Evolutionary conservation across 768 basidiomycete genomes (phyloP).

Genomic region (Tylopilus vinaceipallidus): DNA sequence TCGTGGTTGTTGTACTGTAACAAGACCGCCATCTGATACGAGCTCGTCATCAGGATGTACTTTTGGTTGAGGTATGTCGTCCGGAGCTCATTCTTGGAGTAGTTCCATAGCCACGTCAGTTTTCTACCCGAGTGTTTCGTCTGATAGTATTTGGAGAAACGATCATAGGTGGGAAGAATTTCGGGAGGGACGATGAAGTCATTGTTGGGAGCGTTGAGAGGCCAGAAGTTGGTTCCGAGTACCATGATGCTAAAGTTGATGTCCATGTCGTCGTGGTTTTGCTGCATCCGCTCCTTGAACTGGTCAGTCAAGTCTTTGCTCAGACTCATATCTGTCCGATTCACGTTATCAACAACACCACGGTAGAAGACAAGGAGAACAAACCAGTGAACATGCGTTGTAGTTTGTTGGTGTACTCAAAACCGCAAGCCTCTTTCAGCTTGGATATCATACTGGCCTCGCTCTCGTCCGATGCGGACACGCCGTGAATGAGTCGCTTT

Average conservation of each 20-base stretch:
- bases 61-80: constrained; percentile 93
- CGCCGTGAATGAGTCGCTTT: constrained; percentile 86
- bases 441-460: constrained; percentile 99
- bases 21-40: constrained; percentile 94
- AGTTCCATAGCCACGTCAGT: constrained; percentile 98
- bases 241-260: constrained; percentile 94
- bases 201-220: constrained; percentile 75
- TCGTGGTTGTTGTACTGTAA: constrained; percentile 92
- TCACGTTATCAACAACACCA: constrained; percentile 1
- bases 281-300: constrained; percentile 91
- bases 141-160: constrained; percentile 92
- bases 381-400: constrained; percentile 95
- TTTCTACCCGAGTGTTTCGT: constrained; percentile 93
- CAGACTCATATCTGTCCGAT: constrained; percentile 78
- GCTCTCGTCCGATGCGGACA: constrained; percentile 93
- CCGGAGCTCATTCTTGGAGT: constrained; percentile 93
- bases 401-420: constrained; percentile 95
- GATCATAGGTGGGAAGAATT: constrained; percentile 82
- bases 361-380: constrained; percentile 7
- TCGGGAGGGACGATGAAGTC: constrained; percentile 90
- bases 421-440: constrained; percentile 93
- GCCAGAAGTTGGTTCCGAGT: constrained; percentile 96
- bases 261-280: constrained; percentile 81
- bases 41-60: constrained; percentile 93
- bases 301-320: constrained; percentile 94